Evolutionary conservation across 2,329 filamentous ascomycete genomes (phyloP), one percentile per base, ranked within the genome.

Genomic region (Calonectria montana): DNA sequence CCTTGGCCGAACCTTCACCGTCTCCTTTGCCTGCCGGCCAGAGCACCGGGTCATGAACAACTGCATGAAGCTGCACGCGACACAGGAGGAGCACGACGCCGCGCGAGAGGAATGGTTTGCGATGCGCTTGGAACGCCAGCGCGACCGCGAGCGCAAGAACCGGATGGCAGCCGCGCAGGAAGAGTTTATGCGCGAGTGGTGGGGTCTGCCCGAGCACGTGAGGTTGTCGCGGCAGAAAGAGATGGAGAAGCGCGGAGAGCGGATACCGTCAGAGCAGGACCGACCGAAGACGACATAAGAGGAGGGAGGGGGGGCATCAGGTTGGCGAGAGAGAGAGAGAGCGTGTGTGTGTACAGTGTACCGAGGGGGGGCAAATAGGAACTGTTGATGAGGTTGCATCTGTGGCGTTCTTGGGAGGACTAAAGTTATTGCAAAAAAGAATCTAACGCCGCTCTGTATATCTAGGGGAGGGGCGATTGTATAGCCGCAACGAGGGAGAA

Each of bases 21-120:
- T 97, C 70, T 93, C 95, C 15, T 98, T 97, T 87, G 90, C 92
- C 65, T 99, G 97, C 87, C 93, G 95, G 66, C 85, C 89, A 61
- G 89, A 96, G 80, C 93, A 95, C 79, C 91, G 93, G 74, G 88
- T 89, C 41, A 99, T 99, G 97, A 99, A 99, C 86, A 88, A 87
- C 73, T 99, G 97, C 87, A 98, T 99, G 95, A 88, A 96, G 77
- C 84, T 88, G 68, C 93, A 97, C 85, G 96, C 96, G 67, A 97
- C 94, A 75, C 94, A 92, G 74, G 91, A 90, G 67, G 94, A 97
- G 82, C 90, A 97, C 83, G 97, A 99, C 85, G 92, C 91, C 27
- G 97, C 97, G 74, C 88, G 97, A 65, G 94, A 95, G 83, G 95
- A 98, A 82, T 99, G 97, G 97, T 98, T 98, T 83, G 91, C 91